These are phyloP conservation scores for Myriosclerotinia scirpicola DNA, from an alignment of 2,329 filamentous ascomycete genomes.

Conservation along the genomic window DNA sequence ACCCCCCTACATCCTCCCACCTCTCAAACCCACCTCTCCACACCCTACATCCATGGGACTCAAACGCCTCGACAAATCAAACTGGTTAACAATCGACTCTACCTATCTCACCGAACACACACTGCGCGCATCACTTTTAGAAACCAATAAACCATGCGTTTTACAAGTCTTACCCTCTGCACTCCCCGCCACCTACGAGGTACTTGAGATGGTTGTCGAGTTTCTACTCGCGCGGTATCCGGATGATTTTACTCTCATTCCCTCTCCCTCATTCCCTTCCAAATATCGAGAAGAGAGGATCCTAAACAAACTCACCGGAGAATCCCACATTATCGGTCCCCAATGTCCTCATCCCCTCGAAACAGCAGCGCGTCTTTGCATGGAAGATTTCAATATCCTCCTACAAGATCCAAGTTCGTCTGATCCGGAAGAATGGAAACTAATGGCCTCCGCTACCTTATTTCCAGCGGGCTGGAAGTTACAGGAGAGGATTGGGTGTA, in stretches of 20 bases:
- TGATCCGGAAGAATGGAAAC: slow-evolving; percentile 43
- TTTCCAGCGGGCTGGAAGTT: slow-evolving; percentile 55
- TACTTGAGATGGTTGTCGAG: slow-evolving; percentile 47
- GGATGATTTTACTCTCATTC: slow-evolving; percentile 44
- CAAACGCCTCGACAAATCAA: slow-evolving; percentile 45
- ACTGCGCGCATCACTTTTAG: slow-evolving; percentile 46
- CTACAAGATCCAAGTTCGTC: slow-evolving; percentile 41
- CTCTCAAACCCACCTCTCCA: slow-evolving; percentile 10
- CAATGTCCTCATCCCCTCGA: slow-evolving; percentile 48
- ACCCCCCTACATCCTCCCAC: slow-evolving; percentile 9
- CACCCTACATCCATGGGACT: slow-evolving; percentile 49
- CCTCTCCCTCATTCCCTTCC: slow-evolving; percentile 27
- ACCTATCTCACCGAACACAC: slow-evolving; percentile 47
- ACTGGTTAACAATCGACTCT: slow-evolving; percentile 52
- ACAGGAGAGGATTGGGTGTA: slow-evolving; percentile 49
- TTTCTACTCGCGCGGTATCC: slow-evolving; percentile 49
- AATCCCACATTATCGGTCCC: slow-evolving; percentile 45
- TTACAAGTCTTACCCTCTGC: slow-evolving; percentile 48
- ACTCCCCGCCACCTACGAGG: slow-evolving; percentile 48
- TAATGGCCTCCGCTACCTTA: slow-evolving; percentile 52
- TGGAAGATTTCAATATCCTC: slow-evolving; percentile 54
- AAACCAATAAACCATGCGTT: slow-evolving; percentile 44
- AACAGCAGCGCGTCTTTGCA: slow-evolving; percentile 49
- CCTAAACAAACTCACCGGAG: slow-evolving; percentile 46
- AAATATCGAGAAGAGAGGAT: slow-evolving; percentile 28